Evolutionary conservation across 202 grass and related monocot genomes (phyloP).

Genomic region (Saccharum hybrid): DNA sequence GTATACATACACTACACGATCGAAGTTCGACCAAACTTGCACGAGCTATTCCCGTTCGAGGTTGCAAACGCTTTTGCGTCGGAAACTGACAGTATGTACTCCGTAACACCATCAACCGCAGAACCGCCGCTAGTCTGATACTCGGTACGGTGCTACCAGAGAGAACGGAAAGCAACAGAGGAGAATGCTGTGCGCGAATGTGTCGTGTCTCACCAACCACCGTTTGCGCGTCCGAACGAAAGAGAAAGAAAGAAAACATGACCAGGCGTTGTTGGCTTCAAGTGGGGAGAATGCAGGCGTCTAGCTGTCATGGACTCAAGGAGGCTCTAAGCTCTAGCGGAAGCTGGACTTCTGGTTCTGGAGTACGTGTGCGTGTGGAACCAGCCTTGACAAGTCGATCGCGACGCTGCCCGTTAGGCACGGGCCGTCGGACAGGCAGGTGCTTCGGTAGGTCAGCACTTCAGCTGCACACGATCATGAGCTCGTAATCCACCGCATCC

Average conservation of each 20-base stretch:
- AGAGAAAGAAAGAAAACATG: too few species aligned
- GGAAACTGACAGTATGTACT: neutral
- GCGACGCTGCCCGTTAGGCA: neutral
- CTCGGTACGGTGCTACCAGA: too few species aligned
- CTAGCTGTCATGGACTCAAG: constrained; percentile 15
- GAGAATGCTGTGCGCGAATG: neutral
- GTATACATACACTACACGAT: too few species aligned
- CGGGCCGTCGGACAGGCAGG: neutral
- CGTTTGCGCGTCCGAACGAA: neutral
- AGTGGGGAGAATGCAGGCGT: neutral
- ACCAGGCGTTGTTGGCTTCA: neutral
- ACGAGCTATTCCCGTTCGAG: neutral
- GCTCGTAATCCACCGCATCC: neutral
- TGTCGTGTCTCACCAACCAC: constrained; percentile 23
- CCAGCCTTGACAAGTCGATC: neutral
- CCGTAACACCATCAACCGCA: neutral
- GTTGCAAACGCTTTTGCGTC: neutral
- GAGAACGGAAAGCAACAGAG: neutral
- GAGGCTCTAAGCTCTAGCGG: neutral
- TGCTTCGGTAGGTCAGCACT: neutral
- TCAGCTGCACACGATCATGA: neutral
- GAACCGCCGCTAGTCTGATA: neutral
- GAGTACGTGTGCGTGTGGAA: neutral
- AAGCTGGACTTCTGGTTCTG: neutral
- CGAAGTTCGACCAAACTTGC: too few species aligned